A percentile compares a stretch with the other conserved stretches of the same genome.
These are phyloP conservation scores for Penicillium freii DNA, from an alignment of 2,329 filamentous ascomycete species.

Conservation along the genomic window DNA sequence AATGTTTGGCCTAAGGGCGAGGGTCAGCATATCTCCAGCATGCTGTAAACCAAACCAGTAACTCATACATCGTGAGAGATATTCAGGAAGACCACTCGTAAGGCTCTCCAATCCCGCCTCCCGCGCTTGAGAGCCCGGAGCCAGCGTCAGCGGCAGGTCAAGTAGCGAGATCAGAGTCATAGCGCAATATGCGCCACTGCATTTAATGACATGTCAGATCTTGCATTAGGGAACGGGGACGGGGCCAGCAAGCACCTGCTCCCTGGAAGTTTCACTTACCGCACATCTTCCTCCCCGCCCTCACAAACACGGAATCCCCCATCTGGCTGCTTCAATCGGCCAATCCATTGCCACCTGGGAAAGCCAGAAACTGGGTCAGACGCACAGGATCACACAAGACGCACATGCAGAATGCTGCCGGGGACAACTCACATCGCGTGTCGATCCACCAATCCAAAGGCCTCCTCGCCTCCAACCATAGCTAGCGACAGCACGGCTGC, in stretches of 20 bases:
- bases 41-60: background rate
- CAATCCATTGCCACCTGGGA: conserved; percentile 77
- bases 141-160: conserved; percentile 76
- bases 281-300: conserved; percentile 88
- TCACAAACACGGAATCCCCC: conserved; percentile 87
- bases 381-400: conserved; percentile 3
- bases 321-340: conserved; percentile 76
- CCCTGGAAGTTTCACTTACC: conserved; percentile 52
- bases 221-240: conserved; percentile 14
- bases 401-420: background rate
- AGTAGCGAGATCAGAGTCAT: conserved; percentile 80
- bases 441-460: conserved; percentile 74
- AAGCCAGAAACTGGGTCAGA: conserved; percentile 22
- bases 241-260: background rate
- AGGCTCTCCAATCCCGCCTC: conserved; percentile 64
- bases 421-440: conserved; percentile 60
- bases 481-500: conserved; percentile 75
- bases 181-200: conserved; percentile 86
- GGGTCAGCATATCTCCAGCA: conserved; percentile 15
- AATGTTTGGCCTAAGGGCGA: conserved; percentile 72
- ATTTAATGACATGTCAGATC: conserved; percentile 17
- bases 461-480: conserved; percentile 71
- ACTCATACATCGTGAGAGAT: conserved; percentile 72
- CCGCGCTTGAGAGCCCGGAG: conserved; percentile 67
- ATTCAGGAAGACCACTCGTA: conserved; percentile 71